Conservation (phyloP, 2,329 filamentous ascomycete species). For the Thelonectria rubi region DNA sequence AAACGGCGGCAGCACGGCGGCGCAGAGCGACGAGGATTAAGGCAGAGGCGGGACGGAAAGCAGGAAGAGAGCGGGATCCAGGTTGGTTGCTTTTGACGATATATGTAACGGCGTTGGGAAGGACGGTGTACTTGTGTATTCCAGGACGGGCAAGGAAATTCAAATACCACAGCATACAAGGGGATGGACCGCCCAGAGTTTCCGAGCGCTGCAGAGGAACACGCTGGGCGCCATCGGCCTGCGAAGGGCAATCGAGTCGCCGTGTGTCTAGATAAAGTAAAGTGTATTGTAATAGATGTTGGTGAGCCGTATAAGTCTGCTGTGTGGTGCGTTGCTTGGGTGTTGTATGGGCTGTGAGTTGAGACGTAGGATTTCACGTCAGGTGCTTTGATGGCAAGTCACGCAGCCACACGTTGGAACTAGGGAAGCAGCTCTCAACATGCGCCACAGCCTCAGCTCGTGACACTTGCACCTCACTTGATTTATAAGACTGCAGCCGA, state of each 20-base stretch:
- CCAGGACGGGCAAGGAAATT: constrained; percentile 35
- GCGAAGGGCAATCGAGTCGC: constrained; percentile 33
- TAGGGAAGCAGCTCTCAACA: neutral
- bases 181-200: constrained; percentile 31
- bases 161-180: constrained; percentile 45
- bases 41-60: constrained; percentile 15
- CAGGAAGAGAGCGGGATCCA: constrained; percentile 24
- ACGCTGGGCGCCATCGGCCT: constrained; percentile 30
- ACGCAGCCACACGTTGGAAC: constrained; percentile 1
- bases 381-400: constrained; percentile 9
- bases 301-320: too few relatives aligned
- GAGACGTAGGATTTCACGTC: neutral
- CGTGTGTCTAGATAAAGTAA: constrained; percentile 46
- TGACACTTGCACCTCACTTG: constrained; percentile 1
- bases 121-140: constrained; percentile 42
- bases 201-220: constrained; percentile 18
- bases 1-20: constrained; percentile 51
- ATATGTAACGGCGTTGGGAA: constrained; percentile 45
- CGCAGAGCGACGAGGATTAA: constrained; percentile 64
- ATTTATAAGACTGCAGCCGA: constrained; percentile 10
- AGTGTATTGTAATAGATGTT: constrained; percentile 56
- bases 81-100: constrained; percentile 43
- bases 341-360: constrained; percentile 1
- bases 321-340: too few relatives aligned
- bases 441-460: constrained; percentile 16